Percentiles rank a stretch among this genome's conserved stretches.
Evolutionary conservation across 140 eudicot genomes (phyloP).

Genomic region (Cichorium intybus): DNA sequence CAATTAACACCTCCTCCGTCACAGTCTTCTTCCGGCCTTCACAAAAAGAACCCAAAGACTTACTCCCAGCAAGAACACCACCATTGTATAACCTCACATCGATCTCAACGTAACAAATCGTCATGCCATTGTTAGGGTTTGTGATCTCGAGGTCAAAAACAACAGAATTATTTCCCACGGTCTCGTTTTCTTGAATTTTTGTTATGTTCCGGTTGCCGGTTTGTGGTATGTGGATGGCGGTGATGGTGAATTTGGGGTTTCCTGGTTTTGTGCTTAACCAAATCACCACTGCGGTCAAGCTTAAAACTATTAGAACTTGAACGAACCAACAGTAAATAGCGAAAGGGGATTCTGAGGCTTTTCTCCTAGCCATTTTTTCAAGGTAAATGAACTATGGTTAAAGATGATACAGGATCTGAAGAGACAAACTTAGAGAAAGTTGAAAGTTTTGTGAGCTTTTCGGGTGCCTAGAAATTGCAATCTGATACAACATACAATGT

Average conservation of each 20-base stretch:
- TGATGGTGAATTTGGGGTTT: slow-evolving; percentile 34
- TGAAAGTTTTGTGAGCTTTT: slow-evolving; percentile 21
- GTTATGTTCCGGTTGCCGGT: slow-evolving; percentile 3
- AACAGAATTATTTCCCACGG: slow-evolving; percentile 5
- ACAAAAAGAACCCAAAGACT: slow-evolving; percentile 27
- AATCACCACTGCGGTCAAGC: slow-evolving; percentile 24
- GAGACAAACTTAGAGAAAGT: not conserved
- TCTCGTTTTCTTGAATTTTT: slow-evolving; percentile 5
- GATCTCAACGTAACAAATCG: slow-evolving; percentile 30
- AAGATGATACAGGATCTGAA: slow-evolving; percentile 2
- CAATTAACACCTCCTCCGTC: slow-evolving; percentile 7
- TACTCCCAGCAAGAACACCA: slow-evolving; percentile 21
- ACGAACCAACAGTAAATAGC: slow-evolving; percentile 44
- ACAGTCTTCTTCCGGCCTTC: slow-evolving; percentile 35
- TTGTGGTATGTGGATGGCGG: slow-evolving; percentile 10
- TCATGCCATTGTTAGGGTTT: slow-evolving; percentile 47
- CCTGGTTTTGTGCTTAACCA: slow-evolving; percentile 42
- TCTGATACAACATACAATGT: not conserved
- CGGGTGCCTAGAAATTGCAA: slow-evolving; percentile 3
- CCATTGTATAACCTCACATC: slow-evolving; percentile 8
- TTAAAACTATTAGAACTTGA: slow-evolving; percentile 36
- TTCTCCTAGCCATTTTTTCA: slow-evolving; percentile 23
- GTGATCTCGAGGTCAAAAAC: slow-evolving; percentile 27
- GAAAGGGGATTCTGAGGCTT: slow-evolving; percentile 10
- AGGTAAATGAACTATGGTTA: not conserved